These are phyloP conservation scores for Colletotrichum cordylinicola DNA, from an alignment of 2,329 filamentous ascomycete genomes.

Conservation along the genomic window DNA sequence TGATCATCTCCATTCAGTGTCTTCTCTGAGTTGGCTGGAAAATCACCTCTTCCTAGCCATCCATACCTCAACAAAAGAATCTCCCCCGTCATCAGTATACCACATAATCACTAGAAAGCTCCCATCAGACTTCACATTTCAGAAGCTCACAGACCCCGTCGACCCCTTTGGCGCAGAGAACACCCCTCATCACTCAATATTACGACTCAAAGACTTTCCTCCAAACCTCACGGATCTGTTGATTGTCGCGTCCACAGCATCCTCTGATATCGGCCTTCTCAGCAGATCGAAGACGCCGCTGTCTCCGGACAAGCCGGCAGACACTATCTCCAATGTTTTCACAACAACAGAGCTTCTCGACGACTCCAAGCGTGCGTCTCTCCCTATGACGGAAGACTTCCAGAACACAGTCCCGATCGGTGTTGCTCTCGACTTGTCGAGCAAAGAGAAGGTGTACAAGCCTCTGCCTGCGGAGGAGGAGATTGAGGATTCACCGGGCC, in stretches of 20 bases:
- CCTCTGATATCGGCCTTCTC: constrained; percentile 79
- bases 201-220: constrained; percentile 79
- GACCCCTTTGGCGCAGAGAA: constrained; percentile 72
- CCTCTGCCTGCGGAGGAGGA: constrained; percentile 80
- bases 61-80: constrained; percentile 70
- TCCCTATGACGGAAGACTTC: constrained; percentile 73
- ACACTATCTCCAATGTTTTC: constrained; percentile 70
- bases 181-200: constrained; percentile 77
- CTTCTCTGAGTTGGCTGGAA: constrained; percentile 85
- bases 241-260: constrained; percentile 81
- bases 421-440: constrained; percentile 82
- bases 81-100: constrained; percentile 71
- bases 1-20: constrained; percentile 69
- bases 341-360: constrained; percentile 74
- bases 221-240: constrained; percentile 83
- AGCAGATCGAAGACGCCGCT: constrained; percentile 75
- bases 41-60: constrained; percentile 84
- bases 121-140: constrained; percentile 69
- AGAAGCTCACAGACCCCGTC: constrained; percentile 77
- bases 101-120: constrained; percentile 77
- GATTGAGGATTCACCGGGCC: constrained; percentile 78
- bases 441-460: constrained; percentile 76
- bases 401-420: constrained; percentile 82
- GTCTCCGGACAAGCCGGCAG: constrained; percentile 62
- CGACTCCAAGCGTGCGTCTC: constrained; percentile 75